These are phyloP conservation scores for Candida montana DNA, from an alignment of 805 yeast species.

Conservation along the genomic window DNA sequence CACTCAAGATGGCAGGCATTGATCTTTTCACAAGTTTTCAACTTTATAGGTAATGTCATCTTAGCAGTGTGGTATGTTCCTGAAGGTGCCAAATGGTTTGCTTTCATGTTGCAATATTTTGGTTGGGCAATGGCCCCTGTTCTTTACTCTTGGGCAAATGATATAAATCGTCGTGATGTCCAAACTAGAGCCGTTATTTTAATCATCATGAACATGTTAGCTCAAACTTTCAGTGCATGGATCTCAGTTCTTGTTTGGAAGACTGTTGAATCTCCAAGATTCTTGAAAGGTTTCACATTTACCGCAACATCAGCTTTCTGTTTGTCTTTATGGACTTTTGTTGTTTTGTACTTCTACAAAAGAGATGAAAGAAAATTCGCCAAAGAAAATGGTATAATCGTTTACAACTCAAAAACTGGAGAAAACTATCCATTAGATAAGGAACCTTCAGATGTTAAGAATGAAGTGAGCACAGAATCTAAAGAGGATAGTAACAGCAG, in stretches of 20 bases:
- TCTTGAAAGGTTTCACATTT: constrained; percentile 44
- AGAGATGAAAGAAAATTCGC: constrained; percentile 34
- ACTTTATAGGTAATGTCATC: constrained; percentile 41
- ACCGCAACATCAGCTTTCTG: constrained; percentile 16
- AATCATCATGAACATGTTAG: constrained; percentile 46
- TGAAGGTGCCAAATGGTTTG: constrained; percentile 49
- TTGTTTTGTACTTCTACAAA: constrained; percentile 31
- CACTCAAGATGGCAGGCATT: constrained; percentile 36
- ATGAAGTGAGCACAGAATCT: background rate
- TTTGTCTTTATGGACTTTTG: constrained; percentile 24
- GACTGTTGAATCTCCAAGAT: constrained; percentile 54
- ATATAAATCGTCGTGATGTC: constrained; percentile 49
- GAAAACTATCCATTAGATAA: background rate
- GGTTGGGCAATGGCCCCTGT: constrained; percentile 58
- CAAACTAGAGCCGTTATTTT: constrained; percentile 47
- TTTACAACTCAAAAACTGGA: constrained; percentile 1
- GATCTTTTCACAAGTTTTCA: constrained; percentile 40
- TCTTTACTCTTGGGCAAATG: constrained; percentile 53
- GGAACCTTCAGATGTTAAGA: background rate
- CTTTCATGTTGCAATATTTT: constrained; percentile 41
- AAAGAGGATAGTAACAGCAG: background rate
- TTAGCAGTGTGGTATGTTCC: constrained; percentile 51
- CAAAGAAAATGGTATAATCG: constrained; percentile 30
- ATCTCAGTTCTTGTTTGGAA: constrained; percentile 29
- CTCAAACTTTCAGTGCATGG: constrained; percentile 52